Percentiles rank a stretch among this genome's conserved stretches.
These are phyloP conservation scores for Eutypa lata DNA, from an alignment of 2,329 filamentous ascomycete species.

Conservation along the genomic window DNA sequence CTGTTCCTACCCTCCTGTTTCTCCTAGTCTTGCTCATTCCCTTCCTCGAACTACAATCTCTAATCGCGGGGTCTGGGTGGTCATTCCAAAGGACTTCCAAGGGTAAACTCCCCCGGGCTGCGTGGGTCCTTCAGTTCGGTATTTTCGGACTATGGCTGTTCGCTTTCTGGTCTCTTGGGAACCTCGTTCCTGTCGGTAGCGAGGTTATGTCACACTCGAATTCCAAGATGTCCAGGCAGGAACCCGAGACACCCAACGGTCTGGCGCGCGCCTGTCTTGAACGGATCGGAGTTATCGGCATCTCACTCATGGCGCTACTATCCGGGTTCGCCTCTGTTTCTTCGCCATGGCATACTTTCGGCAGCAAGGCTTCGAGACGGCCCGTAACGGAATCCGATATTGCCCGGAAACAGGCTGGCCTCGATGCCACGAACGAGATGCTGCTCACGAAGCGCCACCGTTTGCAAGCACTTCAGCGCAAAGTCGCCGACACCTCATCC, in stretches of 20 bases:
- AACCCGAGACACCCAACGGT: constrained; percentile 33
- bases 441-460: constrained; percentile 71
- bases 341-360: constrained; percentile 80
- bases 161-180: constrained; percentile 73
- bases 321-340: constrained; percentile 88
- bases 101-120: constrained; percentile 53
- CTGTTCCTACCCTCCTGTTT: constrained; percentile 67
- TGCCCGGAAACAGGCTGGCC: constrained; percentile 71
- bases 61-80: constrained; percentile 57
- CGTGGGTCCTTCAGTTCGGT: constrained; percentile 61
- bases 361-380: constrained; percentile 53
- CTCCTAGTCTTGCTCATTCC: constrained; percentile 74
- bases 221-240: constrained; percentile 34
- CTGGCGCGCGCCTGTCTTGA: constrained; percentile 57
- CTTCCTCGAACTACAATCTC: constrained; percentile 71
- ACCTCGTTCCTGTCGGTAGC: constrained; percentile 49
- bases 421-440: constrained; percentile 79
- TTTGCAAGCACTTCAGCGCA: constrained; percentile 67
- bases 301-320: constrained; percentile 82
- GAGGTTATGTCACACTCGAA: constrained; percentile 40
- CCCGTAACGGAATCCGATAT: constrained; percentile 73
- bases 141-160: constrained; percentile 68
- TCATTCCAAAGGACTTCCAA: constrained; percentile 57
- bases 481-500: constrained; percentile 37
- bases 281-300: constrained; percentile 79